A percentile compares a stretch with the other conserved stretches of the same genome.
Conservation (phyloP, 139 green algal species). For the Tetradesmus obliquus region DNA sequence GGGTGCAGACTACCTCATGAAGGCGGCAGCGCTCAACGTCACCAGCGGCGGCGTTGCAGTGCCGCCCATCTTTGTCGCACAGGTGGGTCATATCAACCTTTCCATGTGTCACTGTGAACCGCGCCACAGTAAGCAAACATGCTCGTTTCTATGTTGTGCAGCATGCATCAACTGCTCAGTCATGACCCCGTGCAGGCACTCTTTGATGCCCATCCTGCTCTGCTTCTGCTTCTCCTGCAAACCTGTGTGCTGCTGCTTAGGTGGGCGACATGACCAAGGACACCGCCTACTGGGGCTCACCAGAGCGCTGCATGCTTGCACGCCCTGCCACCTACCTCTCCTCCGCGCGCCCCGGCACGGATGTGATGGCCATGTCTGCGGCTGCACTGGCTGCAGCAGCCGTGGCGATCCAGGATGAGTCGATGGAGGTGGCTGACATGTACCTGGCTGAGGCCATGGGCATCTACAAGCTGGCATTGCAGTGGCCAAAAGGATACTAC, state of each 20-base stretch:
- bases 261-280: constrained; percentile 39
- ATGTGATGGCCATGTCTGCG: constrained; percentile 33
- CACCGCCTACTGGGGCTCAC: constrained; percentile 35
- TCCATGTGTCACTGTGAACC: too few species aligned
- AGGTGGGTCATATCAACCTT: not conserved
- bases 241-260: not conserved
- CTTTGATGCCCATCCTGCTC: not conserved
- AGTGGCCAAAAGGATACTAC: constrained; percentile 16
- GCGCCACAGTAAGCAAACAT: too few species aligned
- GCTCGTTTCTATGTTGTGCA: too few species aligned
- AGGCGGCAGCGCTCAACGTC: constrained; percentile 19
- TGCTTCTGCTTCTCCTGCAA: not conserved
- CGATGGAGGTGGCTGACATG: constrained; percentile 22
- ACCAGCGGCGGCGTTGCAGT: not conserved
- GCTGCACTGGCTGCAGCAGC: constrained; percentile 41
- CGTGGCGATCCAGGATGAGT: constrained; percentile 37
- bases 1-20: constrained; percentile 49
- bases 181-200: too few species aligned
- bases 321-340: constrained; percentile 33
- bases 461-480: constrained; percentile 20
- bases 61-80: constrained; percentile 30
- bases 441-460: constrained; percentile 26
- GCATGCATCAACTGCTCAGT: too few species aligned
- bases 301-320: constrained; percentile 5
- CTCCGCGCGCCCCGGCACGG: constrained; percentile 8